Evolutionary conservation across 257 asterid species (phyloP).

Genomic region (Orobanche coerulescens): DNA sequence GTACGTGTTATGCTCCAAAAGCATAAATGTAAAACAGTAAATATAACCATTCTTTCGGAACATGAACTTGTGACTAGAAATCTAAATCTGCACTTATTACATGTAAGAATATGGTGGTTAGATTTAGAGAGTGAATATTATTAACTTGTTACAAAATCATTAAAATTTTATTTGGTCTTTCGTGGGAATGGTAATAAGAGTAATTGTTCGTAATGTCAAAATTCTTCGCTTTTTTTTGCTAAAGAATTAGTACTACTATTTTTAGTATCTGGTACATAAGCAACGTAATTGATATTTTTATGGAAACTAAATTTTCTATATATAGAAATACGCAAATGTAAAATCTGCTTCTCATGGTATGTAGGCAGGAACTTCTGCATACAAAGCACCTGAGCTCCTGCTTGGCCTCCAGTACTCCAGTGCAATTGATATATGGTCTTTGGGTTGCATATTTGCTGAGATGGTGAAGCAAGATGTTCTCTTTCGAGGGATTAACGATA

Average conservation of each 20-base stretch:
- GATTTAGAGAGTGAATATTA: too few species aligned
- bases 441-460: conserved; percentile 9
- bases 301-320: too few species aligned
- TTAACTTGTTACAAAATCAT: too few species aligned
- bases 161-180: too few species aligned
- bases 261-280: not conserved
- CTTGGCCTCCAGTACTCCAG: not conserved
- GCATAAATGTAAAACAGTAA: too few species aligned
- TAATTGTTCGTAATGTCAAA: not conserved
- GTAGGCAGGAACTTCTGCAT: not conserved
- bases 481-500: not conserved
- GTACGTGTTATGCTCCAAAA: not conserved
- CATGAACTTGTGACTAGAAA: not conserved
- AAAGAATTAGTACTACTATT: not conserved
- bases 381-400: conserved; percentile 10
- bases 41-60: not conserved
- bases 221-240: not conserved
- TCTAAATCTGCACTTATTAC: too few species aligned
- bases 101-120: not conserved
- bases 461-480: not conserved
- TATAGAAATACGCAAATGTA: not conserved
- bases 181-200: not conserved
- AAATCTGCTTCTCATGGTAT: not conserved
- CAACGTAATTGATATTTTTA: not conserved
- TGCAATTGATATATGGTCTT: conserved; percentile 11